Base-by-base conservation (phyloP, 495 filamentous ascomycete species). In the Penicillium alfredii region DNA sequence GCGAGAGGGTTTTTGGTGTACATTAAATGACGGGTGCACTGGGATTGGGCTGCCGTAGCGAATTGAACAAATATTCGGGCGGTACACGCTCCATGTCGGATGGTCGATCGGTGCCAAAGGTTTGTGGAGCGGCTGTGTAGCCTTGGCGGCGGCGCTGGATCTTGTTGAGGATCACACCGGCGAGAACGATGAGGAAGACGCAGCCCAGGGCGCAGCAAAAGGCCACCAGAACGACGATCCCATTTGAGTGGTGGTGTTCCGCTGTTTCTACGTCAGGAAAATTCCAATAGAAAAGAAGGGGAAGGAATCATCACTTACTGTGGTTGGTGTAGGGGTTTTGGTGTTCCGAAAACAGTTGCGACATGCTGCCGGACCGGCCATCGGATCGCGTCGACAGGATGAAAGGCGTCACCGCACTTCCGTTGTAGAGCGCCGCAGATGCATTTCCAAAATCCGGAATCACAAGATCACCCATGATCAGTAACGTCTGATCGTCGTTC, bases 201-300 rank as follows among this genome's bases (percentile, higher is more conserved):
- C 89, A 76, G 30, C 72, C 88, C 6, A 97, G 76, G 0, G 92
- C 81, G 42, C 92, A 86, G 30, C 83, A 94, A 37, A 99, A 81
- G n/a, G 80, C 82, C 30, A 99, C 89, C 19, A 99, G 73, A 10
- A 96, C 84, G 19, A 96, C 74, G 44, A 94, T 89, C 22, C 86
- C 93, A 40, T 84, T 72, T 7, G 87, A 84, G 42, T 92, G 74
- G 54, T 77, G 71, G 41, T 66, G 57, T 44, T 61, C 76, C 73
- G 51, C 25, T 5, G 8, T 30, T 22, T 10, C n/a, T n/a, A 14
- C 3, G 35, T 62, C 43, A 64, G 54, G 35, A 37, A 40, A 23
- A 34, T 42, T 44, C 33, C 30, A 25, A 48, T 27, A 43, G 22
- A 33, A 26, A 13, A 20, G 33, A 27, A 34, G 17, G 9, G 9